Percentiles rank a stretch among this genome's conserved stretches.
Conservation (phyloP, 2,329 filamentous ascomycete genomes). For the Aspergillus sp. region DNA sequence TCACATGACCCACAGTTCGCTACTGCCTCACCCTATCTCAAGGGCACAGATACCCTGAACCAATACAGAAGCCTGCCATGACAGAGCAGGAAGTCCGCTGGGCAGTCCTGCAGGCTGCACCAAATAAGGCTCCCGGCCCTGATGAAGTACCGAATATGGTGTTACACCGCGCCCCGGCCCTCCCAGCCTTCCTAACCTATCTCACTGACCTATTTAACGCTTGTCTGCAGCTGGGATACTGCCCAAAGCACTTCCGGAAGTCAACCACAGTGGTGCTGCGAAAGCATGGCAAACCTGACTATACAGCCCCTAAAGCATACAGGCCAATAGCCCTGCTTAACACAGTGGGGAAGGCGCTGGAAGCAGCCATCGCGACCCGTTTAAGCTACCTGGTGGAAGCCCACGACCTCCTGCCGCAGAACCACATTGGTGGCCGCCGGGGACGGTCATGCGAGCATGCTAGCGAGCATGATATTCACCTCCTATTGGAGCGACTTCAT, state of each 20-base stretch:
- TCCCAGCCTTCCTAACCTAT: neutral
- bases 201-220: slow-evolving; percentile 1
- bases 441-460: slow-evolving; percentile 1
- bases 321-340: slow-evolving; percentile 11
- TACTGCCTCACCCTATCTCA: too few species aligned
- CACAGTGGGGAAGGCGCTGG: slow-evolving; percentile 12
- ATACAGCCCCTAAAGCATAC: slow-evolving; percentile 10
- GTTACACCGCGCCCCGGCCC: neutral
- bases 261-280: slow-evolving; percentile 8
- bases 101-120: slow-evolving; percentile 1
- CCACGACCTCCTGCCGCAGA: slow-evolving; percentile 1
- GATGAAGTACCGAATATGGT: slow-evolving; percentile 5
- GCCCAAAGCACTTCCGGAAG: slow-evolving; percentile 3
- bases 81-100: slow-evolving; percentile 2
- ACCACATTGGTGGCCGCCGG: slow-evolving; percentile 1
- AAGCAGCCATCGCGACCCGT: slow-evolving; percentile 9
- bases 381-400: slow-evolving; percentile 10
- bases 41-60: neutral
- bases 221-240: slow-evolving; percentile 1
- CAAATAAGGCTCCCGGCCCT: slow-evolving; percentile 5
- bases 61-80: neutral
- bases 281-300: slow-evolving; percentile 15
- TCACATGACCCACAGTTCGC: too few species aligned
- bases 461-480: too few species aligned
- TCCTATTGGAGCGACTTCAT: slow-evolving; percentile 1